These are phyloP conservation scores for Sabuloglossum arenarium DNA, from an alignment of 495 filamentous ascomycete genomes.

Conservation along the genomic window DNA sequence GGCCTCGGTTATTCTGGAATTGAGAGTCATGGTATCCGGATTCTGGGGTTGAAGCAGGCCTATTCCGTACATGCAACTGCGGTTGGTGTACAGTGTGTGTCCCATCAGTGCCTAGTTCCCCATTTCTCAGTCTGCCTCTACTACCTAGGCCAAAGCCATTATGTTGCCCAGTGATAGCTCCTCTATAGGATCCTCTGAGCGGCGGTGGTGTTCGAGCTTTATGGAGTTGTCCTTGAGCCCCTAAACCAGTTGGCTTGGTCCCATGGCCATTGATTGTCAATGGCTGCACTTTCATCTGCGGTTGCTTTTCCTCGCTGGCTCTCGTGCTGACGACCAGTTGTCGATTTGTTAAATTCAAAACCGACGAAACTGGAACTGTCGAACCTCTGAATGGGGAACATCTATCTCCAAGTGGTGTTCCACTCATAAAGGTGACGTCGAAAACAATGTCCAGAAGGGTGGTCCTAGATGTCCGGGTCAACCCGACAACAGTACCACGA, in stretches of 20 bases:
- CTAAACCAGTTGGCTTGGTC: conserved; percentile 25
- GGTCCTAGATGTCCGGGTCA: conserved; percentile 63
- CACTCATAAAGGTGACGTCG: conserved; percentile 88
- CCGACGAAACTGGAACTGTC: conserved; percentile 61
- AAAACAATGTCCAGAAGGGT: conserved; percentile 82
- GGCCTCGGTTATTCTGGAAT: neutral
- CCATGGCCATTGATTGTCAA: conserved; percentile 41
- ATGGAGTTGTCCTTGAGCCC: conserved; percentile 39
- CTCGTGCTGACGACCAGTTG: conserved; percentile 62
- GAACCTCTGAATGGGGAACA: conserved; percentile 94
- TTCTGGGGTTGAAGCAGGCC: neutral
- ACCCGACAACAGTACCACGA: conserved; percentile 77
- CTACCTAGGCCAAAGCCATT: conserved; percentile 15
- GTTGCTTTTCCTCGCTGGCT: conserved; percentile 36
- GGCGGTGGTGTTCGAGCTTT: conserved; percentile 48
- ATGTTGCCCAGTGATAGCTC: conserved; percentile 32
- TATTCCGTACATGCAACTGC: neutral
- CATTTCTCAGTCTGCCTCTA: conserved; percentile 10
- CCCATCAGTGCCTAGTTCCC: conserved; percentile 10
- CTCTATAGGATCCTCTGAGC: conserved; percentile 49
- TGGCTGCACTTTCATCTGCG: conserved; percentile 26
- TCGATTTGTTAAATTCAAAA: conserved; percentile 67
- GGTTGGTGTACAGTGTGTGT: neutral
- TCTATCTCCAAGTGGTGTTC: conserved; percentile 67
- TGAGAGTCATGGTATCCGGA: neutral